Percentiles rank a stretch among this genome's conserved stretches.
These are phyloP conservation scores for Coemansia sp. DNA, from an alignment of 192 early-diverging fungal species.

Conservation along the genomic window DNA sequence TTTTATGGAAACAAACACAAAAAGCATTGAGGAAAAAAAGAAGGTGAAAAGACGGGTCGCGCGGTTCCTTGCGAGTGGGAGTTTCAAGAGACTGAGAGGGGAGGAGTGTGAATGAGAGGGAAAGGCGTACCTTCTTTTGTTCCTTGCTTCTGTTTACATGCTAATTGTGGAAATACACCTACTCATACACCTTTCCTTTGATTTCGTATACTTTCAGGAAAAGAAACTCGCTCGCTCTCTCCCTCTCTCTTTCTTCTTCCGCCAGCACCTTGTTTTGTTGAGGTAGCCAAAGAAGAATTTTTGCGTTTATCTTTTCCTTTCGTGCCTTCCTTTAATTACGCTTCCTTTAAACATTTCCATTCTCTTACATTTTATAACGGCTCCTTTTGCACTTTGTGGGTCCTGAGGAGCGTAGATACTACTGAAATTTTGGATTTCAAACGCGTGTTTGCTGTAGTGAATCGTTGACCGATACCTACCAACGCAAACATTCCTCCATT, in stretches of 20 bases:
- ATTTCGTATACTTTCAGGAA: not conserved
- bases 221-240: too few species aligned
- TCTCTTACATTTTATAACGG: not conserved
- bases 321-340: not conserved
- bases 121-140: slow-evolving; percentile 37
- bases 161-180: not conserved
- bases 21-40: not conserved
- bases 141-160: slow-evolving; percentile 38
- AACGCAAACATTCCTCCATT: not conserved
- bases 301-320: not conserved
- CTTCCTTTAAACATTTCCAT: not conserved
- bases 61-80: not conserved
- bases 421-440: not conserved
- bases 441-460: not conserved
- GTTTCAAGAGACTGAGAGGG: not conserved
- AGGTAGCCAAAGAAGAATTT: not conserved
- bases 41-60: not conserved
- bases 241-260: too few species aligned
- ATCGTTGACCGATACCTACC: slow-evolving; percentile 4
- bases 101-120: too few species aligned
- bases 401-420: not conserved
- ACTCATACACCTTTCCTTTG: not conserved
- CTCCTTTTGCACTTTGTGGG: not conserved
- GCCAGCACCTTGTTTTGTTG: not conserved
- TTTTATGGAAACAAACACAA: not conserved